Percentiles rank a stretch among this genome's conserved stretches.
phyloP scores from a whole-genome alignment of 768 basidiomycete genomes.

The Mycena filopes region DNA sequence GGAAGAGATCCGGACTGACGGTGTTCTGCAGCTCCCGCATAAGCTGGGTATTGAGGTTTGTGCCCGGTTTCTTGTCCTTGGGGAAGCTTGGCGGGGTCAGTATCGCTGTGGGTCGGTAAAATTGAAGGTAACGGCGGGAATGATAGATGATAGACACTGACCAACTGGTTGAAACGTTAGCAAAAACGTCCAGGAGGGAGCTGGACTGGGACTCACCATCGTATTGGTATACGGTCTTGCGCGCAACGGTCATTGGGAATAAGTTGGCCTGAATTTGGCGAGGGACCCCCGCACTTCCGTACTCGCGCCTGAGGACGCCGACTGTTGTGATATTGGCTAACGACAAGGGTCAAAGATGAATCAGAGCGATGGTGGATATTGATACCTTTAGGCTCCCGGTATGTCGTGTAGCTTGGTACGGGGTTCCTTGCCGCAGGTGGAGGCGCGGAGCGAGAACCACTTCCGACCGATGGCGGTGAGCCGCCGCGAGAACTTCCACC shows the following conservation, averaged over 20 bases:
- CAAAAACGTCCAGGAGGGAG: not conserved
- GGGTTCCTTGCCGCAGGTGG: not conserved
- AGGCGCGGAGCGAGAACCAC: not conserved
- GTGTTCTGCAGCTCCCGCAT: conserved; percentile 56
- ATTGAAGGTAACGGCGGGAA: not conserved
- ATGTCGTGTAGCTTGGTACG: not conserved
- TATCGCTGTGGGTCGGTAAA: conserved; percentile 43
- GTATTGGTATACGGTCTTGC: conserved; percentile 73
- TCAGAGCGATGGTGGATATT: not conserved
- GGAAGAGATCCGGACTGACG: conserved; percentile 57
- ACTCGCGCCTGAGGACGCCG: conserved; percentile 71
- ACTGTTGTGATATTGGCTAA: conserved; percentile 50
- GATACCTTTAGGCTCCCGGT: not conserved
- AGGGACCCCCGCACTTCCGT: conserved; percentile 58
- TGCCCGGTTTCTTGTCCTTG: conserved; percentile 58
- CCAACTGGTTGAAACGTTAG: conserved; percentile 9
- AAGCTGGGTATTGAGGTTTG: conserved; percentile 58
- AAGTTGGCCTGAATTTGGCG: conserved; percentile 57
- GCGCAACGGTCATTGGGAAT: conserved; percentile 59
- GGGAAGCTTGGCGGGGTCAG: conserved; percentile 47
- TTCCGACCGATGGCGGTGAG: not conserved
- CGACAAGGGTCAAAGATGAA: not conserved
- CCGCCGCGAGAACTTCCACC: not conserved
- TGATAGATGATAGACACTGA: conserved; percentile 1
- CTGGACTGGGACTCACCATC: conserved; percentile 59